These are phyloP conservation scores for Fusarium zealandicum DNA, from an alignment of 2,329 filamentous ascomycete species.

Conservation along the genomic window DNA sequence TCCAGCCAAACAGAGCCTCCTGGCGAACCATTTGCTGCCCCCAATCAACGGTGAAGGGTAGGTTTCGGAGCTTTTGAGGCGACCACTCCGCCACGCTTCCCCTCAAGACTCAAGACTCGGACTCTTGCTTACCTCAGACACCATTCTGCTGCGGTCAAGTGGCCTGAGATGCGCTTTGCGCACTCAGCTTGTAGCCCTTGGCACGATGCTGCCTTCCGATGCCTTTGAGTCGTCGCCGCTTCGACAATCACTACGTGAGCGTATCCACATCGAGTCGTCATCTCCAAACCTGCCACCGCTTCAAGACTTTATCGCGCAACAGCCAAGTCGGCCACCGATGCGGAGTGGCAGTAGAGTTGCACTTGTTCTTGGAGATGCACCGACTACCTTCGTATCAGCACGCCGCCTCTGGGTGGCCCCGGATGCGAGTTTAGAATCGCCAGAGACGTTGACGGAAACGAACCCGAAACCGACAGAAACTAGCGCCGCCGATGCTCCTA, in stretches of 20 bases:
- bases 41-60: constrained; percentile 8
- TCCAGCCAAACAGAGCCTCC: neutral
- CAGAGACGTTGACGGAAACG: neutral
- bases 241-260: constrained; percentile 45
- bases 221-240: constrained; percentile 44
- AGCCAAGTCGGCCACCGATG: constrained; percentile 43
- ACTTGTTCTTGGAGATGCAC: constrained; percentile 48
- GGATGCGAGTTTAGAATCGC: constrained; percentile 35
- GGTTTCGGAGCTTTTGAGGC: constrained; percentile 17
- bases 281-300: constrained; percentile 65
- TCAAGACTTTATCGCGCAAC: constrained; percentile 54
- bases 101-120: neutral
- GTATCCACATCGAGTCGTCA: constrained; percentile 51
- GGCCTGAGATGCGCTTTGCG: constrained; percentile 57
- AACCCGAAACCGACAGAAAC: neutral
- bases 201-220: constrained; percentile 47
- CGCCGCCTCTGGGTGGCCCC: constrained; percentile 47
- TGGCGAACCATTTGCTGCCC: constrained; percentile 17
- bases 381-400: constrained; percentile 52
- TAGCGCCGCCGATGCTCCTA: neutral
- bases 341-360: constrained; percentile 49
- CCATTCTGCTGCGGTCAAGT: constrained; percentile 43
- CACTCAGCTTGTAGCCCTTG: constrained; percentile 44
- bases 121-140: constrained; percentile 17
- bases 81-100: constrained; percentile 21